Evolutionary conservation across 805 yeast species (phyloP), one percentile per base, ranked within the genome.

Genomic region (Saturnispora galanensis): DNA sequence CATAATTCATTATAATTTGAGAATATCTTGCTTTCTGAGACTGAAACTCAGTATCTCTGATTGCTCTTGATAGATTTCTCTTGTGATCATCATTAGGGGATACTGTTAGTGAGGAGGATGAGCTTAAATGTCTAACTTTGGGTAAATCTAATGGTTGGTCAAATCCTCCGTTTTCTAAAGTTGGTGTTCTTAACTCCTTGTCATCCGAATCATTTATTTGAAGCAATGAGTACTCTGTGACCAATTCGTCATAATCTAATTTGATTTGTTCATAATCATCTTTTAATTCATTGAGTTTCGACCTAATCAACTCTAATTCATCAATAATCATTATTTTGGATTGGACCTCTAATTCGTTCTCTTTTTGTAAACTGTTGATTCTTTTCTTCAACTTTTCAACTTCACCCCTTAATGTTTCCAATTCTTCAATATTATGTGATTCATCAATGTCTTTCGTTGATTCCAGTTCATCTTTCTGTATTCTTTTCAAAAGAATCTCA

Each of bases 291-390:
- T 42, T 35, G 40, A 50, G 56, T 44, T 69, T 68, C 42, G 63
- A 66, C 38, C 71, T 67, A 47, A 74, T 59, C 50, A 62, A 59
- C 52, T 76, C 81, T 36, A 76, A 63, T 57, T 76, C 79, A 52
- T 74, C 79, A 39, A 76, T 72, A 42, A 76, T 70, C 38, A 71
- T 60, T 47, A 70, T 63, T 51, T 74, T 74, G 34, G 77, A 73
- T 52, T 68, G 73, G 39, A 68, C 66, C 52, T 76, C 81, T 18
- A 76, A 59, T 50, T 76, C 80, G 50, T 65, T 68, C 50, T 76
- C 75, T 44, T 70, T 67, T 52, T 70, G 69, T 16, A 76, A 59
- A 2, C 71, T 66, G 41, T 62, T 62, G 2, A 61, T 49, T 41
- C 50, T 56, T 38, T 57, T 60, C n/a, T 43, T 51, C 13, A 64